A percentile compares a stretch with the other conserved stretches of the same genome.
phyloP scores from a whole-genome alignment of 148 eudicot genomes.

The Cornus suecica region DNA sequence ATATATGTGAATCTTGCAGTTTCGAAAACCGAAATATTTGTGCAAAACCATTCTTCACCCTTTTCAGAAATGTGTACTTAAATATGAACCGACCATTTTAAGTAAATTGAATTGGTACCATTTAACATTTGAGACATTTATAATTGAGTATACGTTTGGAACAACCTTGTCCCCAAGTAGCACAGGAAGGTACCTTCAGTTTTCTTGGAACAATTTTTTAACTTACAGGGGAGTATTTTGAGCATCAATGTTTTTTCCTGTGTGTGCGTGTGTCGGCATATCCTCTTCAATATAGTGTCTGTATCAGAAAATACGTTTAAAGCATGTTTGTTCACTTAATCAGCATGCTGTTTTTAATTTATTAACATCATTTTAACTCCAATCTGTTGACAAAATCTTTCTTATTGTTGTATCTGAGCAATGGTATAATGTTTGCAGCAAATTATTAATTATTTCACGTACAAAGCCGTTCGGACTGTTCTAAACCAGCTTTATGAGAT shows the following conservation, averaged over 20 bases:
- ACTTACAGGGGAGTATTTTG: too few species aligned
- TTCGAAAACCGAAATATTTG: too few species aligned
- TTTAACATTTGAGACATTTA: too few species aligned
- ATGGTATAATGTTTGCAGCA: constrained; percentile 57
- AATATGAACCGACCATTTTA: too few species aligned
- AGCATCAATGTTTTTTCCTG: too few species aligned
- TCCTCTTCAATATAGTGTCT: not conserved
- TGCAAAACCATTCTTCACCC: too few species aligned
- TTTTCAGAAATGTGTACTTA: too few species aligned
- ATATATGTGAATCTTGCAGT: too few species aligned
- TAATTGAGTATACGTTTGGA: not conserved
- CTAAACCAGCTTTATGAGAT: constrained; percentile 91
- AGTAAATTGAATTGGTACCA: too few species aligned
- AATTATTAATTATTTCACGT: constrained; percentile 77
- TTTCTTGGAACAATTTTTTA: not conserved
- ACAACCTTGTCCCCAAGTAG: not conserved
- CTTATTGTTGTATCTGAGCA: constrained; percentile 9
- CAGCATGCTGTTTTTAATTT: not conserved
- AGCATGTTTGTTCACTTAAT: too few species aligned
- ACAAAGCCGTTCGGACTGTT: constrained; percentile 94
- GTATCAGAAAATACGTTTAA: not conserved
- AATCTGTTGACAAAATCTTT: not conserved
- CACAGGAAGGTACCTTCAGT: not conserved
- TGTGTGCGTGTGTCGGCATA: not conserved
- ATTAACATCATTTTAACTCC: not conserved